These are phyloP conservation scores for Boletus insuetus DNA, from an alignment of 768 basidiomycete genomes.

Conservation along the genomic window DNA sequence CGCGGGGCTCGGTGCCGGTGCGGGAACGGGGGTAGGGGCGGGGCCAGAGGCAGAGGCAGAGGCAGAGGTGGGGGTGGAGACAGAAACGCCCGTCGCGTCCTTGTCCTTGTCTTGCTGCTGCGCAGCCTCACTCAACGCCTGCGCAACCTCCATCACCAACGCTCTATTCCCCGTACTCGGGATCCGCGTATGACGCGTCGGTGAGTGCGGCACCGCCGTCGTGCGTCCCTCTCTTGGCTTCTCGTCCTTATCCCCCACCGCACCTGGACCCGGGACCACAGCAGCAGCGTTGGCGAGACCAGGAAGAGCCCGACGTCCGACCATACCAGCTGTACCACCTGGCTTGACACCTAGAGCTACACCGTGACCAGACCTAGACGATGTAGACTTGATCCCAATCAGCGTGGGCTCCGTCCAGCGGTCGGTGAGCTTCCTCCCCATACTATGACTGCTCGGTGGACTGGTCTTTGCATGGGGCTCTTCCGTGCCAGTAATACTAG, in stretches of 20 bases:
- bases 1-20: background rate
- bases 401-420: slow-evolving; percentile 33
- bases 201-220: slow-evolving; percentile 24
- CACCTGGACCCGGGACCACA: background rate
- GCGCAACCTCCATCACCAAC: slow-evolving; percentile 78
- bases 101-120: slow-evolving; percentile 10
- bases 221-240: slow-evolving; percentile 22
- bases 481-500: background rate
- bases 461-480: slow-evolving; percentile 2
- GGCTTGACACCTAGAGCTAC: slow-evolving; percentile 5
- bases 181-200: slow-evolving; percentile 51
- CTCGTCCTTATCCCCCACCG: background rate
- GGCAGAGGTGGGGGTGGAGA: too few relatives aligned
- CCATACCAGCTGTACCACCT: slow-evolving; percentile 25
- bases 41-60: background rate
- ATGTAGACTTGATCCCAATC: slow-evolving; percentile 32
- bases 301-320: slow-evolving; percentile 43
- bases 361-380: background rate
- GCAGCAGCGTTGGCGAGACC: slow-evolving; percentile 29
- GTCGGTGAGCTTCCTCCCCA: slow-evolving; percentile 24
- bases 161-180: slow-evolving; percentile 68
- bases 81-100: background rate
- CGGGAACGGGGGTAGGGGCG: background rate
- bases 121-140: slow-evolving; percentile 46
- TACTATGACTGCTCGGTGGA: background rate